Evolutionary conservation across 192 early-diverging fungal species (phyloP).

Genomic region (Lunasporangiospora selenospora): DNA sequence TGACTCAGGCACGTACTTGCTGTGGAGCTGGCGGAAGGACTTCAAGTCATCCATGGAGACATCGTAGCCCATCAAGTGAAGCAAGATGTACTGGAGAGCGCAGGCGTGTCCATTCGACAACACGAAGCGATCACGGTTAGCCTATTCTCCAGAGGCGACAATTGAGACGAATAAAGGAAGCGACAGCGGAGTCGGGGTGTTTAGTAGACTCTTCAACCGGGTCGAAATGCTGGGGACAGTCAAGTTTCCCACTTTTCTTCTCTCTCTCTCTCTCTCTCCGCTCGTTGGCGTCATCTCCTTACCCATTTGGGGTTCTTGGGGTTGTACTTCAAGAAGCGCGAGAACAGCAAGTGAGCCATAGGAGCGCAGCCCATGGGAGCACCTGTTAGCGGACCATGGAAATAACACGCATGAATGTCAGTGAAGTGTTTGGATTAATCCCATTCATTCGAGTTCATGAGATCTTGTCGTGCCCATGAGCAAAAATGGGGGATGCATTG

Average conservation of each 20-base stretch:
- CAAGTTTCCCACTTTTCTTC: neutral
- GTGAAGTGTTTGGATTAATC: too few species aligned
- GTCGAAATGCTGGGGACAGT: neutral
- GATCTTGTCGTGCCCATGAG: too few species aligned
- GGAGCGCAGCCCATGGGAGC: constrained; percentile 99
- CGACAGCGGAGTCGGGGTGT: neutral
- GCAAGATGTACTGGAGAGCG: constrained; percentile 88
- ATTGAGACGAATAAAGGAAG: neutral
- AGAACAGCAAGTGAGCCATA: constrained; percentile 93
- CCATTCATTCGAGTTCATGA: too few species aligned
- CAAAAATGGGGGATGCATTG: too few species aligned
- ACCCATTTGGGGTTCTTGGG: constrained; percentile 92
- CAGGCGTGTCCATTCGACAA: constrained; percentile 98
- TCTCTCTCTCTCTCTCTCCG: neutral
- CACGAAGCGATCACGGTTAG: constrained; percentile 97
- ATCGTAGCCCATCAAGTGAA: constrained; percentile 94
- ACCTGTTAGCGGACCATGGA: too few species aligned
- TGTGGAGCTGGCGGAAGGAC: constrained; percentile 83
- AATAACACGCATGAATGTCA: too few species aligned
- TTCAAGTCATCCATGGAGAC: constrained; percentile 92
- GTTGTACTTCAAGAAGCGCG: constrained; percentile 81
- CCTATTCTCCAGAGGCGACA: constrained; percentile 33
- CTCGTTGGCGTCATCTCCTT: constrained; percentile 9
- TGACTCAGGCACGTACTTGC: constrained; percentile 66
- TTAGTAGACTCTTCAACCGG: neutral